These are phyloP conservation scores for Mollisiaceae sp. DNA, from an alignment of 2,329 filamentous ascomycete genomes.

Conservation along the genomic window DNA sequence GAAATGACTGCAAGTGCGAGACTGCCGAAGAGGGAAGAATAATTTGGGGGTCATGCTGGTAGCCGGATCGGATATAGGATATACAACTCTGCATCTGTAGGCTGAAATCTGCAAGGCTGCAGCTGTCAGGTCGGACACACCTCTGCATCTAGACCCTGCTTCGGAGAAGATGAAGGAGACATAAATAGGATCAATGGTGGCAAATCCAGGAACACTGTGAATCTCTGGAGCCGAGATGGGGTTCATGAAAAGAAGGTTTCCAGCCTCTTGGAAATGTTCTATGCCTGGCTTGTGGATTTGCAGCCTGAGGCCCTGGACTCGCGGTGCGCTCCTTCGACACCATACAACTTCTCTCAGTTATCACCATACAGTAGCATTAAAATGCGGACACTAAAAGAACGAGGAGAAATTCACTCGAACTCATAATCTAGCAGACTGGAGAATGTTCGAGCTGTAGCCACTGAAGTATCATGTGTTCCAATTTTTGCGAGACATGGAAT, in stretches of 20 bases:
- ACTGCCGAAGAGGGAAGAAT: not conserved
- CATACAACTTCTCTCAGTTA: not conserved
- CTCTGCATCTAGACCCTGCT: not conserved
- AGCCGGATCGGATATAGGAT: not conserved
- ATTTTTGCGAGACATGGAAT: constrained; percentile 6
- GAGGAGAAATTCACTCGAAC: not conserved
- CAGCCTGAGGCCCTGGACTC: too few relatives aligned
- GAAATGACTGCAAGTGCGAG: too few relatives aligned
- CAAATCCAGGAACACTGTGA: not conserved
- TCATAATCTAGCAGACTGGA: not conserved
- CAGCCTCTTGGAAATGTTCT: not conserved
- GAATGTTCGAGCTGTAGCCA: not conserved
- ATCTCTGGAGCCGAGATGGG: not conserved
- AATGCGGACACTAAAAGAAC: not conserved
- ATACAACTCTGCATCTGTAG: not conserved
- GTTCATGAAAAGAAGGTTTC: not conserved
- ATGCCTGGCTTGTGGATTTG: not conserved
- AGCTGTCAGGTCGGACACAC: not conserved
- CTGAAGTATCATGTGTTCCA: not conserved
- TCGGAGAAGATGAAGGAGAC: not conserved
- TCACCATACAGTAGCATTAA: not conserved
- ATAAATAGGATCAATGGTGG: not conserved
- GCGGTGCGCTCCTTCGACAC: not conserved
- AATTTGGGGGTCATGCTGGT: not conserved
- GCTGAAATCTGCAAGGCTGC: not conserved